Percentiles rank a stretch among this genome's conserved stretches.
These are phyloP conservation scores for Geosmithia morbida DNA, from an alignment of 2,329 filamentous ascomycete species.

Conservation along the genomic window DNA sequence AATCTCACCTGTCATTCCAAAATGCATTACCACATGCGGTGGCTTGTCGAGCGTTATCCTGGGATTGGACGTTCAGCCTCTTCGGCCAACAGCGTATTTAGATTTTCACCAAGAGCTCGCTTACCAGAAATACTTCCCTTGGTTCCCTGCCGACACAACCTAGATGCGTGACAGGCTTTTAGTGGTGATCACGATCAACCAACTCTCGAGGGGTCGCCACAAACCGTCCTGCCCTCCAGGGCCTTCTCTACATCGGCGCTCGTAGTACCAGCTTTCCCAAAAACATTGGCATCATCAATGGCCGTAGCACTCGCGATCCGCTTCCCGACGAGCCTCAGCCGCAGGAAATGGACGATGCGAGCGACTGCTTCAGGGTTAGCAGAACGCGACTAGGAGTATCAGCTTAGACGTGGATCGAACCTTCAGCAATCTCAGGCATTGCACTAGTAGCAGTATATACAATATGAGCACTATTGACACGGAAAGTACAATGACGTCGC, in stretches of 20 bases:
- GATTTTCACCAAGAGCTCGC: slow-evolving; percentile 3
- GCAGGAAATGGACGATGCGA: slow-evolving; percentile 74
- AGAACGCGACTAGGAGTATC: neutral
- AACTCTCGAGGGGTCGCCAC: neutral
- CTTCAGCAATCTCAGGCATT: slow-evolving; percentile 53
- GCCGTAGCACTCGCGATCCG: slow-evolving; percentile 56
- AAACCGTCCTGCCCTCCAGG: slow-evolving; percentile 55
- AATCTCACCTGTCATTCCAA: slow-evolving; percentile 51
- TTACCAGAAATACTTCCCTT: slow-evolving; percentile 94
- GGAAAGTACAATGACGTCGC: neutral
- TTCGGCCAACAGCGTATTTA: neutral
- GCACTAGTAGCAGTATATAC: neutral
- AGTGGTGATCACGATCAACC: neutral
- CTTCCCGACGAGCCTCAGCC: slow-evolving; percentile 71
- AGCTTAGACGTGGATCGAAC: slow-evolving; percentile 13
- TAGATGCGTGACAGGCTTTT: slow-evolving; percentile 5
- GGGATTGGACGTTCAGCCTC: neutral
- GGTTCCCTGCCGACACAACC: slow-evolving; percentile 56
- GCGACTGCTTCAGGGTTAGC: slow-evolving; percentile 38
- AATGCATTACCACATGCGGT: slow-evolving; percentile 81
- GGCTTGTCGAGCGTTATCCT: slow-evolving; percentile 49
- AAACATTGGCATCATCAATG: slow-evolving; percentile 71
- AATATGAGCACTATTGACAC: no score
- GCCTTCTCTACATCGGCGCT: slow-evolving; percentile 60
- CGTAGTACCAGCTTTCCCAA: slow-evolving; percentile 78